Conservation (phyloP, 2,329 filamentous ascomycete genomes). For the Hansfordia pulvinata region DNA sequence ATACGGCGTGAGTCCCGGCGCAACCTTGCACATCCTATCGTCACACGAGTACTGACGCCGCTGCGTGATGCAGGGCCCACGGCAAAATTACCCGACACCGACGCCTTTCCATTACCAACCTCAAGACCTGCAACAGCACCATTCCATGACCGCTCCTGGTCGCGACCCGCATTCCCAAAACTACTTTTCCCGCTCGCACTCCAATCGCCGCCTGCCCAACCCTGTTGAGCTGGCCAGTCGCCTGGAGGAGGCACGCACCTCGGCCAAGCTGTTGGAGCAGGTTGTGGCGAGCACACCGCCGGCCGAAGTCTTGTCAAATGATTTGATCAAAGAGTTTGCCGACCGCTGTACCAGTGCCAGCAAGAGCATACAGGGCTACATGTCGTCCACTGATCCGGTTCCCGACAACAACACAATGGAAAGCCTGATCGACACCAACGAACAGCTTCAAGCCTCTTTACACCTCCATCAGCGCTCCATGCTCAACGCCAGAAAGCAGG, state of each 20-base stretch:
- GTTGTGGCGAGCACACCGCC: constrained; percentile 76
- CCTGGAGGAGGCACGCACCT: constrained; percentile 81
- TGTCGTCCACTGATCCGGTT: constrained; percentile 61
- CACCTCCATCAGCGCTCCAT: constrained; percentile 77
- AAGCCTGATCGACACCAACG: constrained; percentile 86
- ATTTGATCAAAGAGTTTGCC: constrained; percentile 86
- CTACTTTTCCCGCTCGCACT: constrained; percentile 41
- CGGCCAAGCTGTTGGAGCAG: constrained; percentile 83
- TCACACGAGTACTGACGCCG: constrained; percentile 2
- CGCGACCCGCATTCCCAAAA: constrained; percentile 32
- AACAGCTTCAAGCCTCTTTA: constrained; percentile 70
- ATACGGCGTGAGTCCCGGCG: constrained; percentile 27
- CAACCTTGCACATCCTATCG: constrained; percentile 6
- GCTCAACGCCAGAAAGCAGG: constrained; percentile 43
- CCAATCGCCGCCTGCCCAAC: constrained; percentile 41
- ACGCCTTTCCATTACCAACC: no score
- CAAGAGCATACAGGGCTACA: constrained; percentile 73
- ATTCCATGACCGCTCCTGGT: constrained; percentile 16
- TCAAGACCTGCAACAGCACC: constrained; percentile 27
- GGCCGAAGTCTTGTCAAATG: constrained; percentile 62
- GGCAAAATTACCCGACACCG: no score
- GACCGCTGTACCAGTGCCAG: constrained; percentile 74
- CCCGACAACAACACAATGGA: constrained; percentile 93
- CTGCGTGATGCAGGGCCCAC: no score
- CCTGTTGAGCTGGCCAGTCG: constrained; percentile 68